Base-by-base conservation (phyloP, 2,329 filamentous ascomycete species). In the Calcarisporium arbuscula region DNA sequence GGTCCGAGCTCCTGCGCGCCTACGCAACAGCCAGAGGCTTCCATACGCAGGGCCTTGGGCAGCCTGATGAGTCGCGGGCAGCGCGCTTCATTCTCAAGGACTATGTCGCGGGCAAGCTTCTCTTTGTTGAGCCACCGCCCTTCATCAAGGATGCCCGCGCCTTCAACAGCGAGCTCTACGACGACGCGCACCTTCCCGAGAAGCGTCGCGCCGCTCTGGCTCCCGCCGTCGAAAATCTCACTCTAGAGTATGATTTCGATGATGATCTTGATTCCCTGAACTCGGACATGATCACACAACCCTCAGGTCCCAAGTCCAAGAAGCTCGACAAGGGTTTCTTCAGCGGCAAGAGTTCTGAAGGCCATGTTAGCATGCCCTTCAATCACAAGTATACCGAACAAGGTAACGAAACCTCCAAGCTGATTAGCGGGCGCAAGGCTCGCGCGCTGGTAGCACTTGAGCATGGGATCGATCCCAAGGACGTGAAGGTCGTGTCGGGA, bases 41-140 rank as follows among this genome's bases (percentile, higher is more conserved):
- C 65, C 81, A 84, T 38, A 95, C 89, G 5, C 81, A 85, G 35
- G 92, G 92, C 51, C 75, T 85, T 21, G 90, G 92, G 8, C 85
- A 92, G 53, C 90, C 92, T 0, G 92, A 98, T 51, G 88, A 95
- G 65, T 94, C 88, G 2, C 77, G 92, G 49, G 92, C 92, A 6
- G 88, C 90, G 5, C 77, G 92, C 34, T 84, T 86, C 48, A 73
- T 98, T 12, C 74, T 98, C 18, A 98, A 98, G 58, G 92, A 98
- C 64, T 98, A 96, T 53, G 92, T 98, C 48, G 94, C 83, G 56
- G 92, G 92, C 43, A 96, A 95, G 64, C 74, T 98, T 0, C 74
- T 96, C 6, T 96, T 83, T 65, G 92, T 88, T 47, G 82, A 90
- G 50, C 89, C 92, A 5, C 92, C 92, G 1, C 89, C 89, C 0